Percentiles rank a stretch among this genome's conserved stretches.
Conservation (phyloP, 2,329 filamentous ascomycete species). For the Nemania diffusa region DNA sequence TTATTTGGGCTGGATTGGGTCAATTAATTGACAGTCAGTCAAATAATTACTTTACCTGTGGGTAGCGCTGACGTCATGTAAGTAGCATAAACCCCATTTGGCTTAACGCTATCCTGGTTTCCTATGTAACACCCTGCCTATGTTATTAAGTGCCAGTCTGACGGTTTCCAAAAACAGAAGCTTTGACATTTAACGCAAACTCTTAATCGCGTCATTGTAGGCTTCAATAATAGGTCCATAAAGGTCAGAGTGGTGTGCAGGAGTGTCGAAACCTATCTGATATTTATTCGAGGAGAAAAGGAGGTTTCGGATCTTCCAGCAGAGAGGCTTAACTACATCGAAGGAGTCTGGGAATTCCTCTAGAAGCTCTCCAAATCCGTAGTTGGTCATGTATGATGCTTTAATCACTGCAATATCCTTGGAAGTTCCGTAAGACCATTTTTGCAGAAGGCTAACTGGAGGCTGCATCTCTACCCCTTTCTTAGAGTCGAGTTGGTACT, state of each 20-base stretch:
- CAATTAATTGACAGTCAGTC: no score
- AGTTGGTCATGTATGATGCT: not conserved
- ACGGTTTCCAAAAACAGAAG: no score
- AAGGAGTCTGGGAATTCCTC: constrained; percentile 9
- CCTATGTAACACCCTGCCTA: no score
- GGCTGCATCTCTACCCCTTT: not conserved
- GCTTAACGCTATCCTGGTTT: no score
- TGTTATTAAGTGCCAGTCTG: no score
- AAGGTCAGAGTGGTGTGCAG: not conserved
- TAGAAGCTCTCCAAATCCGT: constrained; percentile 2
- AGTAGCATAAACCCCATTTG: no score
- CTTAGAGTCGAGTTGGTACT: not conserved
- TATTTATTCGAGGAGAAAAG: not conserved
- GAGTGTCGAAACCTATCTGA: not conserved
- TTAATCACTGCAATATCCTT: not conserved
- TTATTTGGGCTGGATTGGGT: no score
- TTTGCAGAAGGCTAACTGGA: not conserved
- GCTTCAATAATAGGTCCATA: not conserved
- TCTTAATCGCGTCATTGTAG: not conserved
- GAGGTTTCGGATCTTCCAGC: not conserved
- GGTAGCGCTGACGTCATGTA: no score
- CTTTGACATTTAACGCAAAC: no score
- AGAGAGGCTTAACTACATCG: constrained; percentile 5
- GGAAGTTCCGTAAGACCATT: not conserved
- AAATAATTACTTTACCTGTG: no score